Evolutionary conservation across 140 eudicot genomes (phyloP), one percentile per base, ranked within the genome.

Genomic region (Stevia rebaudiana): DNA sequence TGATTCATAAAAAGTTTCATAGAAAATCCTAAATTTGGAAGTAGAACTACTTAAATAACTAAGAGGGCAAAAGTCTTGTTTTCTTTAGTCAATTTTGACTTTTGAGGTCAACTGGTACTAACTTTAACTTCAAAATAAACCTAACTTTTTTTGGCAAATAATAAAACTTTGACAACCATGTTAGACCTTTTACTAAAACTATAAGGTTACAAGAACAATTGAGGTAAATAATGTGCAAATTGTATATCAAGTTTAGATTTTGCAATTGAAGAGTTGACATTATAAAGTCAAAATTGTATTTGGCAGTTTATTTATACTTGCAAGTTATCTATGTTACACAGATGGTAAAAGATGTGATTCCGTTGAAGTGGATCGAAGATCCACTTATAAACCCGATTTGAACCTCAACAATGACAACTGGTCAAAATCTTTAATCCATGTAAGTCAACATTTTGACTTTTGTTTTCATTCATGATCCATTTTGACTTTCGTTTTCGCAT

Each of bases 321-420:
- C 28, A 39, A 18, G n/a, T n/a, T 54, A 28, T 23, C 12, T 62
- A 5, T 37, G 46, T 42, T 51, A 58, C 59, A 35, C 51, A 67
- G 76, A 74, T 52, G 79, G 65, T 49, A 58, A 71, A 24, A 64
- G 57, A 55, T 25, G 76, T 21, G 58, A 23, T 64, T 22, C 69
- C 25, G 11, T 22, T 46, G 83, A 65, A 56, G 79, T 42, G 35
- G 89, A 81, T 75, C 66, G 74, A 21, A 83, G 97, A 70, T 60
- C 67, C 47, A 80, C 95, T 48, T 89, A 86, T 36, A 46, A 36
- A 57, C 80, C 84, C 16, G 46, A 16, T 7, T 41, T 70, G 47
- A 22, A 56, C 59, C 56, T 68, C 53, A 75, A 62, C 40, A 69
- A 65, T 36, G 62, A 55, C 37, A 69, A 67, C 5, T 30, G 47